Conservation (phyloP, 371 early-diverging fungal genomes). For the Blakeslea trispora region DNA sequence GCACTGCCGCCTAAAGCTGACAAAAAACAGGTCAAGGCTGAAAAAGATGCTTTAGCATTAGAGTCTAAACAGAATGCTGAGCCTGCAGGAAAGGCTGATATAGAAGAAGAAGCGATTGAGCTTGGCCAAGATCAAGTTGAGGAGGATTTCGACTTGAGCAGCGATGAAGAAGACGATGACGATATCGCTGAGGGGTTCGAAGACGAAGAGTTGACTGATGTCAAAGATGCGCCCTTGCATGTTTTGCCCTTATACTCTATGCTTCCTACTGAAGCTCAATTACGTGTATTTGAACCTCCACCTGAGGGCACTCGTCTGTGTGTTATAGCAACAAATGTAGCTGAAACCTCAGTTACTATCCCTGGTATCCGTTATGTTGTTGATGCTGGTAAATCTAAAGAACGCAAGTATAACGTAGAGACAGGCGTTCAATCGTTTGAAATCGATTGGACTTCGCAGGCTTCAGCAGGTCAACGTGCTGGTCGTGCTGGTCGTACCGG, state of each 20-base stretch:
- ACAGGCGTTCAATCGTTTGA: slow-evolving; percentile 89
- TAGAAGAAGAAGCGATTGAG: slow-evolving; percentile 65
- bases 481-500: slow-evolving; percentile 99
- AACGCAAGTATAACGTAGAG: slow-evolving; percentile 77
- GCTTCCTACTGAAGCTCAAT: slow-evolving; percentile 85
- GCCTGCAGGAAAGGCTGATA: slow-evolving; percentile 50
- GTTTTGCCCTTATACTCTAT: slow-evolving; percentile 94
- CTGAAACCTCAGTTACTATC: slow-evolving; percentile 99
- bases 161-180: slow-evolving; percentile 42
- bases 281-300: slow-evolving; percentile 86
- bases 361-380: slow-evolving; percentile 97
- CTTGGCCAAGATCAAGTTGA: slow-evolving; percentile 59
- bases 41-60: slow-evolving; percentile 40
- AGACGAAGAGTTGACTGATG: slow-evolving; percentile 47
- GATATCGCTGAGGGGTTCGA: slow-evolving; percentile 44
- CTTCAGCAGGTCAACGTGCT: slow-evolving; percentile 94
- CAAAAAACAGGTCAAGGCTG: slow-evolving; percentile 28
- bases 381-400: slow-evolving; percentile 96
- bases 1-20: slow-evolving; percentile 37
- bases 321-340: slow-evolving; percentile 99
- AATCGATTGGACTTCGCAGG: slow-evolving; percentile 93
- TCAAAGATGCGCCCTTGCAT: slow-evolving; percentile 60
- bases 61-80: slow-evolving; percentile 30
- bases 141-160: slow-evolving; percentile 59
- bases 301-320: slow-evolving; percentile 91